Conservation (phyloP, 140 eudicot species). For the Ambrosia hybrid region DNA sequence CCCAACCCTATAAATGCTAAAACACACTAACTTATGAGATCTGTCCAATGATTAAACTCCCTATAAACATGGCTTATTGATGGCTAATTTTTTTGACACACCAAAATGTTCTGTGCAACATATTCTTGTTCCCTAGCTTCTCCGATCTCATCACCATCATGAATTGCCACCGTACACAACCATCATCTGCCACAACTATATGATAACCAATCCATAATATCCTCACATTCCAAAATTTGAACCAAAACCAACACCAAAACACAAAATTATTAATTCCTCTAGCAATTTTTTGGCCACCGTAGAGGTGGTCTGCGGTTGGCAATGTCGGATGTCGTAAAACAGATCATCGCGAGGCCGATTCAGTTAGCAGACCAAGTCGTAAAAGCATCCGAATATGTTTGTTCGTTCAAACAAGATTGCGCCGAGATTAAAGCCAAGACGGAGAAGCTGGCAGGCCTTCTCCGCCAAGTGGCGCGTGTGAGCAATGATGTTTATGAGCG, state of each 20-base stretch:
- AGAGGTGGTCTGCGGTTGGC: slow-evolving; percentile 31
- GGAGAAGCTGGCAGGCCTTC: slow-evolving; percentile 43
- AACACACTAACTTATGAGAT: background rate
- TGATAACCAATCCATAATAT: no score
- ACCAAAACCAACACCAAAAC: background rate
- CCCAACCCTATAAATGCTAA: background rate
- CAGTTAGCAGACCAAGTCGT: slow-evolving; percentile 56
- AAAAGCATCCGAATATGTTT: slow-evolving; percentile 43
- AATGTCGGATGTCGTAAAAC: slow-evolving; percentile 64
- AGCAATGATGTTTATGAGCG: slow-evolving; percentile 48
- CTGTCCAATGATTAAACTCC: background rate
- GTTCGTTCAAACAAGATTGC: slow-evolving; percentile 49
- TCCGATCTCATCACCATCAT: slow-evolving; percentile 1
- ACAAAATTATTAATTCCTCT: background rate
- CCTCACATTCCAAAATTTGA: background rate
- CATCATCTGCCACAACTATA: background rate
- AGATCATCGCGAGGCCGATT: slow-evolving; percentile 53
- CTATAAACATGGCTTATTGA: background rate
- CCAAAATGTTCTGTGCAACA: slow-evolving; percentile 2
- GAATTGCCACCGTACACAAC: background rate
- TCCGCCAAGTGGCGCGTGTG: slow-evolving; percentile 51
- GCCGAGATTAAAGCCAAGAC: slow-evolving; percentile 48
- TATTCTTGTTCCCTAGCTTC: background rate
- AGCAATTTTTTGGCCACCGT: slow-evolving; percentile 1
- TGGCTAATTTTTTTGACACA: background rate